Base-by-base conservation (phyloP, 2,329 filamentous ascomycete species). In the Aspergillus sp. region DNA sequence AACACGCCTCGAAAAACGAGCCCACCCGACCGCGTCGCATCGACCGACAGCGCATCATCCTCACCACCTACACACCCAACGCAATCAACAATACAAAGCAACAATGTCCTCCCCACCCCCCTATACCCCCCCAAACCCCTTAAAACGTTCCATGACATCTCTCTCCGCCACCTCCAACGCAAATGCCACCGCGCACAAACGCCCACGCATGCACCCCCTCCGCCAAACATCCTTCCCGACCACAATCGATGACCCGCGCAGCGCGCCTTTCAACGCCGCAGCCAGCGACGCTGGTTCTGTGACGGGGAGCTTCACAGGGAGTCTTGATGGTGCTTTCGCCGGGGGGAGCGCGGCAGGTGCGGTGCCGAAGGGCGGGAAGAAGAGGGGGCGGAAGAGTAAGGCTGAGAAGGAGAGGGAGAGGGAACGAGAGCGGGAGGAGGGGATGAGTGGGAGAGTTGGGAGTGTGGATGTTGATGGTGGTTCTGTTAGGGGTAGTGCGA, bases 211-310 rank as follows among this genome's bases (percentile, higher is more conserved):
- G 57, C 72, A 75, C 53, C 72, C 72, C 13, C 70, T 75, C 46
- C 68, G 72, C 33, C 72, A 75, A 50, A 74, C 71, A 20, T 74
- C 71, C 20, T 74, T 73, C 49, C 71, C 71, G 0, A 59, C 57
- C 3, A 60, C 60, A 10, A 56, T 64, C 23, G 68, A 70, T 39
- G 61, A 63, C 25, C 53, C 57, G 27, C 59, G 64, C 30, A n/a
- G 15, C 42, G 57, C 58, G 4, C 17, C 37, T 27, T 64, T 63
- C 51, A 60, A 59, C 30, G 60, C 55, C 5, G 53, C 61, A 6
- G 22, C 23, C 32, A 70, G 67, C 46, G 69, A 72, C 48, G 68
- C 65, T 0, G 69, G 65, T 3, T 71, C 68, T 41, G 64, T 70
- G 10, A 70, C 67, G 27, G 69, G 69, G 25, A 72, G 69, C 50